Conservation (phyloP, 2,329 filamentous ascomycete species). For the Nothomitra cinnamomea region DNA sequence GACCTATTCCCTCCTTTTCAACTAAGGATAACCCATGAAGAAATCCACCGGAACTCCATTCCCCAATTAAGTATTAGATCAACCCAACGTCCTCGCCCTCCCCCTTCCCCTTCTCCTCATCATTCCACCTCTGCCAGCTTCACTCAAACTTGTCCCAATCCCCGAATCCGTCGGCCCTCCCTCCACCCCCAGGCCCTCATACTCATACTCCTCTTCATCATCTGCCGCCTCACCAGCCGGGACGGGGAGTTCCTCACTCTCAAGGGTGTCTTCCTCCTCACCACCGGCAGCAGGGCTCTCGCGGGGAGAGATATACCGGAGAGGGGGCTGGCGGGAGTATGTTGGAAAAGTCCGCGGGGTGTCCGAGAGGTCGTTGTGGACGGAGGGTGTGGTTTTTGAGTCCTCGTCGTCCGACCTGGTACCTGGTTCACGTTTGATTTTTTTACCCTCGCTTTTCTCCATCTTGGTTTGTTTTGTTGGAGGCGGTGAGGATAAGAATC, state of each 20-base stretch:
- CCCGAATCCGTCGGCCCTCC: constrained; percentile 4
- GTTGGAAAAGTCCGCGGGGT: constrained; percentile 32
- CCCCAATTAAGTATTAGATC: neutral
- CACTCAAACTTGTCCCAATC: constrained; percentile 3
- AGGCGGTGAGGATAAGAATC: constrained; percentile 19
- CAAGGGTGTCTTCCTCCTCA: neutral
- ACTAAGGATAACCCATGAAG: neutral
- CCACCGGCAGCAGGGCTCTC: neutral
- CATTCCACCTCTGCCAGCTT: neutral
- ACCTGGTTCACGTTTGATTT: constrained; percentile 5
- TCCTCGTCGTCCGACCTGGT: constrained; percentile 4
- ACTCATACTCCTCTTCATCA: constrained; percentile 4
- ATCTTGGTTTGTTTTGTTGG: constrained; percentile 8
- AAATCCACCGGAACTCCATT: neutral
- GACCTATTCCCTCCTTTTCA: too few species aligned
- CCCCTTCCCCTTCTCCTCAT: neutral
- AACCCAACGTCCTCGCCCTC: neutral
- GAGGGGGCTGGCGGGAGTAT: constrained; percentile 24
- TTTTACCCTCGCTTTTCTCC: neutral
- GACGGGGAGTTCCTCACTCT: neutral
- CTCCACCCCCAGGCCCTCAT: neutral
- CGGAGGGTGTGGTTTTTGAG: neutral
- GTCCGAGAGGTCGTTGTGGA: constrained; percentile 22
- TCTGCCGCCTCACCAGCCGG: neutral
- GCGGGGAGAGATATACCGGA: constrained; percentile 12